Evolutionary conservation across 1,284 basidiomycete species (phyloP).

Genomic region (Puccinia coronata): DNA sequence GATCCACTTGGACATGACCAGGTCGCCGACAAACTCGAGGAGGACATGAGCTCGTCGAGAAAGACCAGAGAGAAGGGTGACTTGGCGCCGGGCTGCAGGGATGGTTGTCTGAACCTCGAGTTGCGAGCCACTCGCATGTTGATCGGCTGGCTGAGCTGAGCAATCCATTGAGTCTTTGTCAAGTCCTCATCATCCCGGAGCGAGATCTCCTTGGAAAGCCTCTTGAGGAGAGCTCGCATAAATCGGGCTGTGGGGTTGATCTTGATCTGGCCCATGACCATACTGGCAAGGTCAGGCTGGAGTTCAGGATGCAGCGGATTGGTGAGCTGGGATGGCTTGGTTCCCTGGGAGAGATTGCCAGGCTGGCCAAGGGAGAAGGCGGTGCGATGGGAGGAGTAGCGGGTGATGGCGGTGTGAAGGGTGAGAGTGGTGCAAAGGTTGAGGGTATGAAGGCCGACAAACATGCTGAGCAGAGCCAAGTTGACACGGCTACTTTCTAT

Average conservation of each 20-base stretch:
- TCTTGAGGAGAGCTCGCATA: not conserved
- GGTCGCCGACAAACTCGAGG: slow-evolving; percentile 90
- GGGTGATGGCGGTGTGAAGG: slow-evolving; percentile 68
- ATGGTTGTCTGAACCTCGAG: too few relatives aligned
- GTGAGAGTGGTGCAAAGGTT: slow-evolving; percentile 92
- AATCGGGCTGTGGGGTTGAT: slow-evolving; percentile 27
- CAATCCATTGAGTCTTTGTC: slow-evolving; percentile 54
- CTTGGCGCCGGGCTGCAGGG: too few relatives aligned
- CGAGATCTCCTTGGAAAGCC: too few relatives aligned
- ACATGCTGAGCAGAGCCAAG: slow-evolving; percentile 62
- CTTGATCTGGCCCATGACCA: not conserved
- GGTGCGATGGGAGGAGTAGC: slow-evolving; percentile 63
- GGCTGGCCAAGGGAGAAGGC: too few relatives aligned
- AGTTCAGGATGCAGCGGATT: too few relatives aligned
- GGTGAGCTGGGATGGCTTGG: too few relatives aligned
- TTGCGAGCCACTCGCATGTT: too few relatives aligned
- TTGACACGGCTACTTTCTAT: slow-evolving; percentile 41
- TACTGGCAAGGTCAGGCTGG: too few relatives aligned
- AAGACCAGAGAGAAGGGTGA: slow-evolving; percentile 61
- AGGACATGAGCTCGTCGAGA: slow-evolving; percentile 83
- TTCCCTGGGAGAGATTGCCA: too few relatives aligned
- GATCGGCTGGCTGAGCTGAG: too few relatives aligned
- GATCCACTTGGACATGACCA: slow-evolving; percentile 91
- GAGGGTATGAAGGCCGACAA: slow-evolving; percentile 82
- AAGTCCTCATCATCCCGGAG: slow-evolving; percentile 23